Evolutionary conservation across 768 basidiomycete genomes (phyloP).

Genomic region (Suillus plorans): DNA sequence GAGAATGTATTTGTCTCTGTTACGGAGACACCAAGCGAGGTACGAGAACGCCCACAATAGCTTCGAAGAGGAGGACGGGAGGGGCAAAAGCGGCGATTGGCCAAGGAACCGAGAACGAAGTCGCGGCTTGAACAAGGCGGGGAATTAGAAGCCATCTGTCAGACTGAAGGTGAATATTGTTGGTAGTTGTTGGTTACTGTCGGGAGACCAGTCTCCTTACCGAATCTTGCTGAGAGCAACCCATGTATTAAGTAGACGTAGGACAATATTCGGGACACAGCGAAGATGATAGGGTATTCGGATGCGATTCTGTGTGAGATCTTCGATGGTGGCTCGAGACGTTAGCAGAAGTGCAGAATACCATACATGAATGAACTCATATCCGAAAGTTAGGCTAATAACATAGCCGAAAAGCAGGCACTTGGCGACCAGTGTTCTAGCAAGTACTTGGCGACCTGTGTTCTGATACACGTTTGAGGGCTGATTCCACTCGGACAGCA

Average conservation of each 20-base stretch:
- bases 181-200: slow-evolving; percentile 1
- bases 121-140: background rate
- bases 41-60: slow-evolving; percentile 6
- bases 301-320: background rate
- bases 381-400: slow-evolving; percentile 9
- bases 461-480: slow-evolving; percentile 21
- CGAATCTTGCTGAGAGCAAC: background rate
- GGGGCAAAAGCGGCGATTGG: slow-evolving; percentile 9
- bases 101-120: background rate
- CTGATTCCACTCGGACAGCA: slow-evolving; percentile 3
- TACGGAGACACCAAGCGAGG: background rate
- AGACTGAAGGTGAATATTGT: background rate
- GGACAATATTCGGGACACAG: background rate
- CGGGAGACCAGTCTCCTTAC: background rate
- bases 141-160: slow-evolving; percentile 10
- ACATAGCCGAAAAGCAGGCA: slow-evolving; percentile 13
- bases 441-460: background rate
- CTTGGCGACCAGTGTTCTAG: slow-evolving; percentile 10
- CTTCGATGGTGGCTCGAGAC: slow-evolving; percentile 3
- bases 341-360: background rate
- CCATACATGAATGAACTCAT: slow-evolving; percentile 6
- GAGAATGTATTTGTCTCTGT: background rate
- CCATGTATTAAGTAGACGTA: background rate
- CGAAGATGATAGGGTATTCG: background rate
- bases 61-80: slow-evolving; percentile 10